Base-by-base conservation (phyloP, 306 rosid species). In the Vicia faba region DNA sequence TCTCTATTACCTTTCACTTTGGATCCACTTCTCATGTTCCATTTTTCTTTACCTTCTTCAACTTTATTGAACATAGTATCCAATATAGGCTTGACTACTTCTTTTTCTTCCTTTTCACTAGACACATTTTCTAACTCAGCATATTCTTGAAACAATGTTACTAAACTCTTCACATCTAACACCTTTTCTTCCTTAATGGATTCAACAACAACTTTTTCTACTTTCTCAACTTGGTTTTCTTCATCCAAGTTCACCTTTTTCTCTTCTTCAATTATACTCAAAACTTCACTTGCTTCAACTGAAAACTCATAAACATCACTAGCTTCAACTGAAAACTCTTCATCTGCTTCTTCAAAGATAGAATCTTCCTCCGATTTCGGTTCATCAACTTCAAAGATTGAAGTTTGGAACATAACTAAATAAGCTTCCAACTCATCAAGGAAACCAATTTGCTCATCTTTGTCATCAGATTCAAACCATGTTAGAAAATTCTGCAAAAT, bases 361-460 rank as follows among this genome's bases (percentile, higher is more conserved):
- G 73, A 50, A 15, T 58, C 71, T 70, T 85, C 86, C 56, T 64
- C 71, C 5, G 83, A 64, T 66, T 85, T 81, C 2, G 81, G 58
- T 72, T 84, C 92, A 70, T 77, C 60, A 49, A 44, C 83, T 33
- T 78, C 86, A 72, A 89, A 87, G 26, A 73, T 79, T 10, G 89
- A 78, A 0, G 84, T 78, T n/a, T 95, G 95, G 51, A 95, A 90
- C 82, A 90, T 87, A 15, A 88, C 86, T 48, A 86, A 79, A 68
- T 84, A 90, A 11, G 87, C 92, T 74, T 93, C 97, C 69, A 86
- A 51, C 88, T 86, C 97, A 68, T 80, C 88, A 29, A 87, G 74
- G 10, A 16, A 67, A 39, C 80, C 83, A 61, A 62, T 51, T 20
- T 82, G 73, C 15, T 79, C 87, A 23, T 33, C 68, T 55, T 74